Evolutionary conservation across 495 filamentous ascomycete genomes (phyloP).

Genomic region (Trichoderma virens): DNA sequence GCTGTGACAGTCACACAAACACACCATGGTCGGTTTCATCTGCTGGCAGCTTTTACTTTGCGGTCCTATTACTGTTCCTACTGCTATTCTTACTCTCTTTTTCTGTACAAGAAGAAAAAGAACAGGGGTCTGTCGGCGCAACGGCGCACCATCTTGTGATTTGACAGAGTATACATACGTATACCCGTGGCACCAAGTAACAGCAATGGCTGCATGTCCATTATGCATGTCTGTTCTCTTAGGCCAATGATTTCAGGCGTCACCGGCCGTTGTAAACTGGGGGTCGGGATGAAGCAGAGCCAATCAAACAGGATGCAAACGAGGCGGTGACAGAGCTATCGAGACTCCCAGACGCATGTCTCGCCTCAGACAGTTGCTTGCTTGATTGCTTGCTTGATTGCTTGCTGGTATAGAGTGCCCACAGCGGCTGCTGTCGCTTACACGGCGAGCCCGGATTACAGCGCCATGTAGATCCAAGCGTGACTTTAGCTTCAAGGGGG

Average conservation of each 20-base stretch:
- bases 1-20: neutral
- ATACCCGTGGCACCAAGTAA: neutral
- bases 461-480: neutral
- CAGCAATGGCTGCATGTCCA: neutral
- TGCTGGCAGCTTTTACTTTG: slow-evolving; percentile 3
- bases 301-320: slow-evolving; percentile 2
- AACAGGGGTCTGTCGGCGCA: neutral
- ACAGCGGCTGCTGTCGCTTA: neutral
- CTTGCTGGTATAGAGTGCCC: too few relatives aligned
- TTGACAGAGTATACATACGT: neutral
- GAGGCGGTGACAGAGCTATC: slow-evolving; percentile 1
- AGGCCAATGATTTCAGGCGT: neutral
- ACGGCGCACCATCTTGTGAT: slow-evolving; percentile 6
- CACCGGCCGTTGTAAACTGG: neutral
- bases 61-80: too few relatives aligned
- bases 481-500: neutral
- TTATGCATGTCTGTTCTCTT: neutral
- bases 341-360: neutral
- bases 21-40: neutral
- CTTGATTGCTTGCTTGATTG: too few relatives aligned
- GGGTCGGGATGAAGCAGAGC: slow-evolving; percentile 5
- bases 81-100: too few relatives aligned
- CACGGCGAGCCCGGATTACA: neutral
- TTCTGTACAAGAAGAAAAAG: neutral
- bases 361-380: neutral